A percentile compares a stretch with the other conserved stretches of the same genome.
Conservation (phyloP, 78 protist species). For the Monosiga brevicollis region DNA sequence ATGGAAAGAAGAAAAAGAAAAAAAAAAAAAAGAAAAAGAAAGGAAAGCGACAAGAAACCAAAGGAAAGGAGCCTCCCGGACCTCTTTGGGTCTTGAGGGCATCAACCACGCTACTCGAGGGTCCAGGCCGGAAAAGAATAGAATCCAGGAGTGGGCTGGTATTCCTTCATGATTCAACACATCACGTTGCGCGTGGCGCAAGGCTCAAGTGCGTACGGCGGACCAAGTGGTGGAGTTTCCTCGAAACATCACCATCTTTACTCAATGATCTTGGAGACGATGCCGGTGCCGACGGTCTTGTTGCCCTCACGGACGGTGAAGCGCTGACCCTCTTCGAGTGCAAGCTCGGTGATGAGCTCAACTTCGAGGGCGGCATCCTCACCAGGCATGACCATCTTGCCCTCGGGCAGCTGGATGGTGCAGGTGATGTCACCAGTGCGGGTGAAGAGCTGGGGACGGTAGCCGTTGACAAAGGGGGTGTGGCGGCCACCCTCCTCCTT, state of each 20-base stretch:
- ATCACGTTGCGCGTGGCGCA: not conserved
- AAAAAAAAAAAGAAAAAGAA: no score
- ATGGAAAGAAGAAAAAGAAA: no score
- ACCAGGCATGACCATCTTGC: constrained; percentile 91
- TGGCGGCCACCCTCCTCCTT: constrained; percentile 92
- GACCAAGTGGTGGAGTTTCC: not conserved
- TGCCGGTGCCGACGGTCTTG: constrained; percentile 92
- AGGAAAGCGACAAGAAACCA: not conserved
- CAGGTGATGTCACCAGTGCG: constrained; percentile 90
- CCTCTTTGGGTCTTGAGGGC: not conserved
- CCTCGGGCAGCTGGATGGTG: constrained; percentile 61
- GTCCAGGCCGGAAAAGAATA: not conserved
- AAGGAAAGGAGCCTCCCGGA: not conserved
- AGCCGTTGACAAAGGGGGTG: constrained; percentile 75
- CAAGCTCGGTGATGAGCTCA: constrained; percentile 60
- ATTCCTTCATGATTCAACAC: not conserved
- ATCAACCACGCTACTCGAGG: not conserved
- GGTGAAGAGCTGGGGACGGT: constrained; percentile 83
- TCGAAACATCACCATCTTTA: not conserved
- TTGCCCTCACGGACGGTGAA: constrained; percentile 94
- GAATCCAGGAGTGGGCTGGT: not conserved
- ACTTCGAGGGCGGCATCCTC: constrained; percentile 60
- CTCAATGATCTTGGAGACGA: constrained; percentile 59
- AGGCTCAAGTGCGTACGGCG: not conserved
- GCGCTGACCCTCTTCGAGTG: constrained; percentile 69